Evolutionary conservation across 108 stramenopile species (phyloP), one percentile per base, ranked within the genome.

Genomic region (Nitzschia inconspicua): DNA sequence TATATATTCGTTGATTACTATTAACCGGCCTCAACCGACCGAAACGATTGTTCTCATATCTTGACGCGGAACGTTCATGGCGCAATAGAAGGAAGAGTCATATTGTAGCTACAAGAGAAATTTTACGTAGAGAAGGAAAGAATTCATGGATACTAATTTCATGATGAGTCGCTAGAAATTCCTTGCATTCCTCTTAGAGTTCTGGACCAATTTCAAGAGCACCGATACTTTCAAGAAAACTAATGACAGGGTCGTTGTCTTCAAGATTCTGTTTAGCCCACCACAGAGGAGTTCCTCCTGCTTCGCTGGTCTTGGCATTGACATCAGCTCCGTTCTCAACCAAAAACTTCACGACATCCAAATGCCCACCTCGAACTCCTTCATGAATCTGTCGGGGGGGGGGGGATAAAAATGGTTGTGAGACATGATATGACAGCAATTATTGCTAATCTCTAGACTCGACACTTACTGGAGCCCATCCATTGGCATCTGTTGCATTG

Each of bases 141-240:
- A n/a, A n/a, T n/a, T n/a, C n/a, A n/a, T n/a, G n/a, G n/a, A n/a
- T n/a, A n/a, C n/a, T n/a, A n/a, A n/a, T n/a, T n/a, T n/a, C n/a
- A n/a, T n/a, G n/a, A n/a, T n/a, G n/a, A n/a, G n/a, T n/a, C n/a
- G n/a, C n/a, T n/a, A n/a, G n/a, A n/a, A n/a, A n/a, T n/a, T n/a
- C n/a, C n/a, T n/a, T n/a, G n/a, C n/a, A n/a, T n/a, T n/a, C n/a
- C n/a, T 36, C 16, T 62, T 87, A 93, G 76, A 93, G 73, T 36
- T 93, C 91, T 3, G 91, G 91, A 11, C 86, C 91, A 43, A 75
- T 75, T 14, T 75, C 75, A 37, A 89, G 50, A 9, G 80, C 92
- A 32, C 92, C 92, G 13, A 88, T 47, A 41, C 74, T 72, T 59
- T 78, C 66, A 53, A 93, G 58, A 23, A 80, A 68, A 4, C 70